Percentiles rank a stretch among this genome's conserved stretches.
These are phyloP conservation scores for Pyrenula aspistea DNA, from an alignment of 495 filamentous ascomycete genomes.

Conservation along the genomic window DNA sequence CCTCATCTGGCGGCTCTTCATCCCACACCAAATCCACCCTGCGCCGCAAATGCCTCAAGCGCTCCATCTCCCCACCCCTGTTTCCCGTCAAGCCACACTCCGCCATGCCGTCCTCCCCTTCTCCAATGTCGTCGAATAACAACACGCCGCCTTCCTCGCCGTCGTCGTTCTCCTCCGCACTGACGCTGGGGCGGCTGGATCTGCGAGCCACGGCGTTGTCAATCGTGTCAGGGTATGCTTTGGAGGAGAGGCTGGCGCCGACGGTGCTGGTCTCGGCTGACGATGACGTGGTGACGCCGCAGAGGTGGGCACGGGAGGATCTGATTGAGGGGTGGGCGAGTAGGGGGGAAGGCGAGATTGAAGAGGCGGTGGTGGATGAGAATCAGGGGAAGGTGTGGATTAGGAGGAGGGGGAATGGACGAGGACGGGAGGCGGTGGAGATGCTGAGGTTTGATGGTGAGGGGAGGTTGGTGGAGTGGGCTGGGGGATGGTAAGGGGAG, in stretches of 20 bases:
- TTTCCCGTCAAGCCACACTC: neutral
- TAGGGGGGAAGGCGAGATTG: neutral
- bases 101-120: neutral
- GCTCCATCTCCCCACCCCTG: neutral
- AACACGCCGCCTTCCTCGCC: neutral
- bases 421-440: neutral
- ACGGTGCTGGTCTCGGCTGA: neutral
- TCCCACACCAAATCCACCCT: neutral
- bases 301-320: neutral
- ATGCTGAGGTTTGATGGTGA: neutral
- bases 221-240: neutral
- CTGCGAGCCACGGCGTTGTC: neutral
- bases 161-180: neutral
- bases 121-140: too few species aligned
- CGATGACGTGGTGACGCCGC: neutral
- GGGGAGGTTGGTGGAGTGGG: neutral
- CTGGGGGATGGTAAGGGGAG: neutral
- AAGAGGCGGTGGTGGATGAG: neutral
- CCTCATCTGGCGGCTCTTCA: neutral
- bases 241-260: neutral
- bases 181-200: neutral
- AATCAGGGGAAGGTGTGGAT: neutral
- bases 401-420: neutral
- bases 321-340: neutral
- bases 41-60: neutral